phyloP scores from a whole-genome alignment of 176 grass and related monocot genomes.

The Lolium perenne region DNA sequence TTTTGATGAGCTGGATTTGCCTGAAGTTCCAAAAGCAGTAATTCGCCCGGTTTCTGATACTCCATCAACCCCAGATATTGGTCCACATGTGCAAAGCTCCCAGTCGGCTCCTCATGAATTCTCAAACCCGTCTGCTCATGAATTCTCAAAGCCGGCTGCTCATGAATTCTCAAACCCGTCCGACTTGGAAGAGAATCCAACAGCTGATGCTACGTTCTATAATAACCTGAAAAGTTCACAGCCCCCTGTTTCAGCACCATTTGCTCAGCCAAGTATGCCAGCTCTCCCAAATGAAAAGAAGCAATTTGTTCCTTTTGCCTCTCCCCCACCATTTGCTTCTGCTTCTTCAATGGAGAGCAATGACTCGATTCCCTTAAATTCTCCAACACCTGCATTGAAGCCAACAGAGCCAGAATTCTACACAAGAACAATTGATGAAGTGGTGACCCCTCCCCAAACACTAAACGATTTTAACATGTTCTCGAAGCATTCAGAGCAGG shows the following conservation, averaged over 20 bases:
- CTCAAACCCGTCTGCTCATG: constrained; percentile 36
- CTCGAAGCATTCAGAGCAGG: constrained; percentile 41
- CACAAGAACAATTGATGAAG: constrained; percentile 51
- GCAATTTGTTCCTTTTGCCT: constrained; percentile 78
- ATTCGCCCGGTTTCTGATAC: constrained; percentile 54
- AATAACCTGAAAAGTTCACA: constrained; percentile 52
- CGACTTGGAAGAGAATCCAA: constrained; percentile 59
- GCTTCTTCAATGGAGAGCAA: constrained; percentile 39
- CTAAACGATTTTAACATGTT: constrained; percentile 40
- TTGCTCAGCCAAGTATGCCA: constrained; percentile 53
- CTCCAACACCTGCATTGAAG: constrained; percentile 41
- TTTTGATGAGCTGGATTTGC: constrained; percentile 72
- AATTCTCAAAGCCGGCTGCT: constrained; percentile 36
- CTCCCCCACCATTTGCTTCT: constrained; percentile 49
- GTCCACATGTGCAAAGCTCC: constrained; percentile 38
- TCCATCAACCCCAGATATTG: constrained; percentile 51
- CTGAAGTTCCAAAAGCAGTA: constrained; percentile 86
- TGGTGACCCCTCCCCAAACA: constrained; percentile 39
- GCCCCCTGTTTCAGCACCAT: constrained; percentile 41
- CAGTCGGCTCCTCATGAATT: constrained; percentile 31
- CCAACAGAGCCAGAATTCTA: constrained; percentile 50
- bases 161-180: constrained; percentile 41
- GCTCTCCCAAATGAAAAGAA: constrained; percentile 55
- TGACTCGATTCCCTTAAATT: constrained; percentile 36
- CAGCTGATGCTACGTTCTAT: constrained; percentile 44